Evolutionary conservation across 805 yeast species (phyloP).

Genomic region (Metschnikowia santaceciliae): DNA sequence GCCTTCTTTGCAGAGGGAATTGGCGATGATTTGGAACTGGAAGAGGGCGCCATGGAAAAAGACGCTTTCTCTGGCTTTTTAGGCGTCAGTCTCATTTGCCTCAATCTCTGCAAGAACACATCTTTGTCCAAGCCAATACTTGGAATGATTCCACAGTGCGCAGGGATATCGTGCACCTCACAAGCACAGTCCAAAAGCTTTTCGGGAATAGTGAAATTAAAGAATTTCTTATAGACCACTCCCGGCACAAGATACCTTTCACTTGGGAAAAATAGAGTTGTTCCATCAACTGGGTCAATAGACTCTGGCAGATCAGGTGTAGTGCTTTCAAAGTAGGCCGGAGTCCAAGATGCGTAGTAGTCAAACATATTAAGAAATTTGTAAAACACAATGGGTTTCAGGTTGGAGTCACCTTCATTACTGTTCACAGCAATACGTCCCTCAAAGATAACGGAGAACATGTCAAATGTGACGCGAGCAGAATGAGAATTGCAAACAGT

Average conservation of each 20-base stretch:
- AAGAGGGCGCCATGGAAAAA: not conserved
- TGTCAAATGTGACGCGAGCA: conserved; percentile 22
- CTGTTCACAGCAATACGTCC: conserved; percentile 25
- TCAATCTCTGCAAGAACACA: conserved; percentile 21
- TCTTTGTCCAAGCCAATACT: conserved; percentile 25
- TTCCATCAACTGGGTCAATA: conserved; percentile 32
- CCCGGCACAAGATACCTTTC: conserved; percentile 24
- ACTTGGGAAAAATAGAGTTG: conserved; percentile 22
- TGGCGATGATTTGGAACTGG: not conserved
- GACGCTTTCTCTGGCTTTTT: conserved; percentile 4
- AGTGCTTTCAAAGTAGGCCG: conserved; percentile 17
- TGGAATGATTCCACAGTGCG: conserved; percentile 24
- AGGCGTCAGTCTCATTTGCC: conserved; percentile 15
- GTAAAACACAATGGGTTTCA: conserved; percentile 22
- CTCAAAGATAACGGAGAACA: conserved; percentile 28
- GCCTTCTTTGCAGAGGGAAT: conserved; percentile 2
- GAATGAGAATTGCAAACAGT: conserved; percentile 18
- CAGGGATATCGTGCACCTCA: conserved; percentile 22
- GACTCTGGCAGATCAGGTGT: conserved; percentile 2
- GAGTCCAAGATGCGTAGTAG: conserved; percentile 30
- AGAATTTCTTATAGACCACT: conserved; percentile 31
- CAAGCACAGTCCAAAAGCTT: conserved; percentile 29
- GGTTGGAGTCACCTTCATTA: conserved; percentile 13
- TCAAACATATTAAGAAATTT: conserved; percentile 32
- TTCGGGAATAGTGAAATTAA: conserved; percentile 37